Evolutionary conservation across 768 basidiomycete genomes (phyloP).

Genomic region (Mrakia frigida): DNA sequence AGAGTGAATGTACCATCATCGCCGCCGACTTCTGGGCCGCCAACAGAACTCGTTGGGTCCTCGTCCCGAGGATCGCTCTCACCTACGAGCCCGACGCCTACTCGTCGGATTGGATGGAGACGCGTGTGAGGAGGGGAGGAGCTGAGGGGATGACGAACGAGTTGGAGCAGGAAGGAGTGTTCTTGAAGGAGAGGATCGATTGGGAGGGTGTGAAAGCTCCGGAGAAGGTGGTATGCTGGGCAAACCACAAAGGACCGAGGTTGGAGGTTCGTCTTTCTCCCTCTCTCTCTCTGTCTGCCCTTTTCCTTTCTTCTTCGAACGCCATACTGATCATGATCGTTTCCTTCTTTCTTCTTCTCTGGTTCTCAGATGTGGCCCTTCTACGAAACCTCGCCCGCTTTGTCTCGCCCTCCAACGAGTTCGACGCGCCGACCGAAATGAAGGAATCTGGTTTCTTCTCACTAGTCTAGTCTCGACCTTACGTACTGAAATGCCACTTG

Average conservation of each 20-base stretch:
- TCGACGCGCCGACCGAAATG: too few relatives aligned
- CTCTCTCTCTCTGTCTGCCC: not conserved
- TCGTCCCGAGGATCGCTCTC: conserved; percentile 28
- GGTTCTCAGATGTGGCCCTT: not conserved
- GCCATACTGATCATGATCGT: not conserved
- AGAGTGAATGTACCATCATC: conserved; percentile 28
- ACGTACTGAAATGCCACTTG: too few relatives aligned
- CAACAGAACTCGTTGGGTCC: conserved; percentile 25
- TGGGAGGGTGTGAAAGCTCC: conserved; percentile 29
- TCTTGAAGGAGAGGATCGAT: conserved; percentile 29
- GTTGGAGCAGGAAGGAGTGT: not conserved
- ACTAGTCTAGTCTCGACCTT: too few relatives aligned
- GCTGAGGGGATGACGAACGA: conserved; percentile 11
- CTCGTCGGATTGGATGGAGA: conserved; percentile 15
- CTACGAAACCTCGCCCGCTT: not conserved
- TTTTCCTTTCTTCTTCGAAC: not conserved
- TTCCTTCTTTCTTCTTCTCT: not conserved
- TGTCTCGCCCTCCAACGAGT: not conserved
- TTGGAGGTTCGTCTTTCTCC: conserved; percentile 11
- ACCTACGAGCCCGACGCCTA: conserved; percentile 28
- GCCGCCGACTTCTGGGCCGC: conserved; percentile 28
- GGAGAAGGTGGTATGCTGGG: conserved; percentile 30
- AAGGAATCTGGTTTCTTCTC: too few relatives aligned
- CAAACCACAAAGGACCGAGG: conserved; percentile 6
- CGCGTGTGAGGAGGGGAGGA: conserved; percentile 26